A percentile compares a stretch with the other conserved stretches of the same genome.
Evolutionary conservation across 805 yeast genomes (phyloP).

Genomic region (Ogataea salicorniae): DNA sequence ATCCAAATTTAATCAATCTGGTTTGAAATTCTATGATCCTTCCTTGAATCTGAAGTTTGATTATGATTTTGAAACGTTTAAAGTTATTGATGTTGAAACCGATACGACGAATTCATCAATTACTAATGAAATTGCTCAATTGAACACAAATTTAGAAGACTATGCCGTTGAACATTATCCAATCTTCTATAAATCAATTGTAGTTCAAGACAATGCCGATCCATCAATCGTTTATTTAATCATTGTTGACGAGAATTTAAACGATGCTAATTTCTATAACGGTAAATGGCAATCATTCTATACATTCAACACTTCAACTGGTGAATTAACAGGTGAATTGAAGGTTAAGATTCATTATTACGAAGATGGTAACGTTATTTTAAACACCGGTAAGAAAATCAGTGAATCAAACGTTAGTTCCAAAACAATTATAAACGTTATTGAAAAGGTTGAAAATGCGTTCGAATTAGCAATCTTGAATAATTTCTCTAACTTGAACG

Average conservation of each 20-base stretch:
- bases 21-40: slow-evolving; percentile 54
- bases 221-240: slow-evolving; percentile 36
- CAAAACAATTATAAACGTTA: slow-evolving; percentile 36
- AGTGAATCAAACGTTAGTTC: slow-evolving; percentile 20
- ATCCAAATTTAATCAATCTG: slow-evolving; percentile 44
- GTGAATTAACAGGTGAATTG: slow-evolving; percentile 47
- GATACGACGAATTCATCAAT: background rate
- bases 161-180: slow-evolving; percentile 71
- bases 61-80: slow-evolving; percentile 48
- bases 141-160: slow-evolving; percentile 30
- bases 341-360: slow-evolving; percentile 80
- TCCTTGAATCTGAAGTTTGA: slow-evolving; percentile 44
- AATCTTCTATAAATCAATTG: slow-evolving; percentile 40
- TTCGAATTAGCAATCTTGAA: slow-evolving; percentile 56
- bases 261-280: slow-evolving; percentile 76
- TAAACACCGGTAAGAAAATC: slow-evolving; percentile 43
- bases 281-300: slow-evolving; percentile 84
- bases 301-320: slow-evolving; percentile 31
- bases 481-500: slow-evolving; percentile 69
- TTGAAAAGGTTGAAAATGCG: slow-evolving; percentile 51
- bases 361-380: slow-evolving; percentile 92
- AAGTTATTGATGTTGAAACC: slow-evolving; percentile 49
- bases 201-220: slow-evolving; percentile 37
- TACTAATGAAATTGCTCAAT: slow-evolving; percentile 3
- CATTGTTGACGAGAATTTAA: slow-evolving; percentile 66